Evolutionary conservation across 345 rosid species (phyloP).

Genomic region (Pistacia atlantica): DNA sequence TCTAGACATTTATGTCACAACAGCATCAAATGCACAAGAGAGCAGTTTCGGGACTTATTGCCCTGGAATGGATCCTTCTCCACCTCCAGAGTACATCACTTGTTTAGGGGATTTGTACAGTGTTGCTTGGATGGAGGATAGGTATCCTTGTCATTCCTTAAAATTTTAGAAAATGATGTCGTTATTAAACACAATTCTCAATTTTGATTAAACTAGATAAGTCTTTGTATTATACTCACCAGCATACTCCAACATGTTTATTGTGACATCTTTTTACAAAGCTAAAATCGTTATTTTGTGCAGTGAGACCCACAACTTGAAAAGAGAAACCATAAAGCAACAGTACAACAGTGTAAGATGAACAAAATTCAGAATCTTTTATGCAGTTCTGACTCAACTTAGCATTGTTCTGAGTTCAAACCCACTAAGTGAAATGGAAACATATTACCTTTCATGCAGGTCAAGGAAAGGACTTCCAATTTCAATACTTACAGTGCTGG

Average conservation of each 20-base stretch:
- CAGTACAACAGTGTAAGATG: constrained; percentile 58
- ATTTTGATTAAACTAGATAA: no score
- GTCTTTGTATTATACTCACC: no score
- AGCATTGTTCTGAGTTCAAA: not conserved
- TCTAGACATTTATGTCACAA: constrained; percentile 70
- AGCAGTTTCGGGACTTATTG: constrained; percentile 89
- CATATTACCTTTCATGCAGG: constrained; percentile 39
- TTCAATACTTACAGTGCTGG: constrained; percentile 48
- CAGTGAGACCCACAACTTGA: constrained; percentile 88
- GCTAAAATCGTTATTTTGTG: constrained; percentile 5
- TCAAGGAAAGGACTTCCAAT: constrained; percentile 80
- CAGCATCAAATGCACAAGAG: constrained; percentile 95
- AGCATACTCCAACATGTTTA: no score
- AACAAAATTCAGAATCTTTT: not conserved
- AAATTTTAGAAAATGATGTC: not conserved
- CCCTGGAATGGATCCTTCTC: constrained; percentile 84
- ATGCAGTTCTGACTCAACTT: not conserved
- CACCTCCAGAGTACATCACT: constrained; percentile 81
- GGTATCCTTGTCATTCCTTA: constrained; percentile 36
- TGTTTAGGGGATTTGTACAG: constrained; percentile 94
- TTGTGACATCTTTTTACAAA: no score
- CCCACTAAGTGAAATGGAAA: not conserved
- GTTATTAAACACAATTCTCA: not conserved
- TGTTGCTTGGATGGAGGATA: constrained; percentile 97
- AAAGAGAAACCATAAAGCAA: constrained; percentile 70